phyloP scores from a whole-genome alignment of 352 stramenopile species.

The Phytophthora pseudosyringae region DNA sequence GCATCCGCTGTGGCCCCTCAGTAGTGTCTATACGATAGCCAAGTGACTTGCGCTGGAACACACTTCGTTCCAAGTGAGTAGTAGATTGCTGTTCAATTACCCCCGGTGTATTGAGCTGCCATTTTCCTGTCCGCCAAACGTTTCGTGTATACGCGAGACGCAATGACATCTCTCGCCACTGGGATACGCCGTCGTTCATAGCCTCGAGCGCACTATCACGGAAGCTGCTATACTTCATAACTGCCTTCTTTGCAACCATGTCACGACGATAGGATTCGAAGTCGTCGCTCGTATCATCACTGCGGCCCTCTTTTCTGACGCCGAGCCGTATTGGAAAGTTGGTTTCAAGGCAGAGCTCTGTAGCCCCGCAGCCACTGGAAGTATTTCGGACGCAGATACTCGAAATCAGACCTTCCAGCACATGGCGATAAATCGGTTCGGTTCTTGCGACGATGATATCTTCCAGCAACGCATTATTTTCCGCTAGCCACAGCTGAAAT shows the following conservation, averaged over 20 bases:
- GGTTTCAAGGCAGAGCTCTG: conserved; percentile 42
- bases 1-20: conserved; percentile 60
- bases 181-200: conserved; percentile 43
- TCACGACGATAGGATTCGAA: conserved; percentile 27
- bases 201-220: conserved; percentile 43
- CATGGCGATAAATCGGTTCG: conserved; percentile 61
- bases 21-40: conserved; percentile 55
- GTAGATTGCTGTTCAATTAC: not conserved
- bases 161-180: conserved; percentile 45
- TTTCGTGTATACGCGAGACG: conserved; percentile 48
- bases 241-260: conserved; percentile 40
- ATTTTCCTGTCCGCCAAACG: conserved; percentile 52
- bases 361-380: conserved; percentile 1
- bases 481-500: conserved; percentile 83
- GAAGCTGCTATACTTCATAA: conserved; percentile 50
- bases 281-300: conserved; percentile 18
- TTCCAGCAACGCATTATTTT: conserved; percentile 66
- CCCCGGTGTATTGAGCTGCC: conserved; percentile 17
- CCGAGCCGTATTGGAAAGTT: conserved; percentile 46
- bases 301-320: conserved; percentile 3
- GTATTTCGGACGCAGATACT: conserved; percentile 46
- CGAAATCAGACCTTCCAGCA: conserved; percentile 61
- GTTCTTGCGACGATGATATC: conserved; percentile 73
- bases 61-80: conserved; percentile 31
- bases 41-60: conserved; percentile 52